phyloP scores from a whole-genome alignment of 2,329 filamentous ascomycete species.

The Verticillium nubilum region DNA sequence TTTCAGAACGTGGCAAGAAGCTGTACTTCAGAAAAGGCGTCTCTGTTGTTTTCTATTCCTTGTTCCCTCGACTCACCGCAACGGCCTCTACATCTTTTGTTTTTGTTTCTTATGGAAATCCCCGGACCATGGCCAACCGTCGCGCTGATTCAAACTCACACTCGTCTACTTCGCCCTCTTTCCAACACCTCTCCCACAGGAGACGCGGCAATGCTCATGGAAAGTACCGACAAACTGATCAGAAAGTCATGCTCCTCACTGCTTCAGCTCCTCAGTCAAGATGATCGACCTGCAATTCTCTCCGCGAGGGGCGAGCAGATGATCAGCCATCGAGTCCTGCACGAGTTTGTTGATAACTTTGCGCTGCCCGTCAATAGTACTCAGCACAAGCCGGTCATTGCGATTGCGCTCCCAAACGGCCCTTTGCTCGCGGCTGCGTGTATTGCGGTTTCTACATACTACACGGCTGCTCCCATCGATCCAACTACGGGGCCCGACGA shows the following conservation, averaged over 20 bases:
- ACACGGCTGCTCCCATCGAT: slow-evolving; percentile 13
- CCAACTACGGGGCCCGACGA: slow-evolving; percentile 9
- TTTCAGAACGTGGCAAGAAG: neutral
- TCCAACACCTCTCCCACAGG: slow-evolving; percentile 26
- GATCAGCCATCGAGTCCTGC: slow-evolving; percentile 25
- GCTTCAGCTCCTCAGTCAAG: slow-evolving; percentile 25
- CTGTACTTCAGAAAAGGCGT: neutral
- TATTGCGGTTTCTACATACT: slow-evolving; percentile 13
- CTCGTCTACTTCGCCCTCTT: slow-evolving; percentile 26
- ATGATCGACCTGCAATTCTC: slow-evolving; percentile 20
- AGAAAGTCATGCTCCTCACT: slow-evolving; percentile 30
- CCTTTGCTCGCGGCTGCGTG: slow-evolving; percentile 13
- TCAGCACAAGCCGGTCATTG: slow-evolving; percentile 6
- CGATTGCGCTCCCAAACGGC: slow-evolving; percentile 12
- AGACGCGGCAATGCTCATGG: slow-evolving; percentile 11
- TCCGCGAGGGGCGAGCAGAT: slow-evolving; percentile 14
- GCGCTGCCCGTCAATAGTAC: slow-evolving; percentile 17
- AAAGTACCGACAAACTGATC: slow-evolving; percentile 15
- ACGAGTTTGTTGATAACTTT: slow-evolving; percentile 26
- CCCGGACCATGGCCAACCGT: slow-evolving; percentile 22
- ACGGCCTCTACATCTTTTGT: slow-evolving; percentile 19
- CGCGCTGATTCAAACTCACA: slow-evolving; percentile 25
- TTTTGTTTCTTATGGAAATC: slow-evolving; percentile 16
- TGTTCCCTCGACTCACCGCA: slow-evolving; percentile 10
- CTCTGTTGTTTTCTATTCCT: slow-evolving; percentile 16